Percentiles rank a stretch among this genome's conserved stretches.
These are phyloP conservation scores for Chiua virens DNA, from an alignment of 768 basidiomycete genomes.

Conservation along the genomic window DNA sequence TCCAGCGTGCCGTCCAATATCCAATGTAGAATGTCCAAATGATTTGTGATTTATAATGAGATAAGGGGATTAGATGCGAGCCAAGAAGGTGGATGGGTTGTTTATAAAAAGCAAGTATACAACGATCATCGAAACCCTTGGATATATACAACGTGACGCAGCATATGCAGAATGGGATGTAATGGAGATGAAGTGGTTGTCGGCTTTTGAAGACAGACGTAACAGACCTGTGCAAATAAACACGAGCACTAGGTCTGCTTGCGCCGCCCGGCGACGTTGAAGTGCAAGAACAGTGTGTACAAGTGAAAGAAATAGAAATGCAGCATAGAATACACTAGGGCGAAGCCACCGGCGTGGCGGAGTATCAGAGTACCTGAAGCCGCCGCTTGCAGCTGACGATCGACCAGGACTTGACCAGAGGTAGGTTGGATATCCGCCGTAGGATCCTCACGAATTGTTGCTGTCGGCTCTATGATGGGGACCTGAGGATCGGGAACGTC, in stretches of 20 bases:
- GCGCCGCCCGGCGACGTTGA: constrained; percentile 30
- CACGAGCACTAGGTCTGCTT: constrained; percentile 26
- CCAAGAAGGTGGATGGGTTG: constrained; percentile 18
- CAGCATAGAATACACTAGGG: constrained; percentile 40
- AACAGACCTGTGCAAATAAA: constrained; percentile 4
- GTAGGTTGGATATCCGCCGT: constrained; percentile 22
- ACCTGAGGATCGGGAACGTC: constrained; percentile 13
- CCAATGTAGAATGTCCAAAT: constrained; percentile 8
- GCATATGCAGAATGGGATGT: constrained; percentile 20
- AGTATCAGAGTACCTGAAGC: constrained; percentile 26
- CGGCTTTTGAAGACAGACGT: constrained; percentile 6
- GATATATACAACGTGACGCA: constrained; percentile 34
- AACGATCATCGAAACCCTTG: constrained; percentile 21
- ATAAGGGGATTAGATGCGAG: constrained; percentile 32
- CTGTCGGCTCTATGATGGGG: constrained; percentile 28
- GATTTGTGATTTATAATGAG: constrained; percentile 9
- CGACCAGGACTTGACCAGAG: constrained; percentile 13
- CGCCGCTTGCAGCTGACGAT: constrained; percentile 25
- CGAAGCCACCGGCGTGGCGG: constrained; percentile 37
- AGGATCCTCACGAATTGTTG: constrained; percentile 20
- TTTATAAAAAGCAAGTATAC: constrained; percentile 25
- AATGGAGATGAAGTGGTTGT: constrained; percentile 2
- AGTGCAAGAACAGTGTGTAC: constrained; percentile 41
- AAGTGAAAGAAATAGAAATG: constrained; percentile 45
- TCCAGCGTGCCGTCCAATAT: no score